Evolutionary conservation across 1,139 yeast genomes (phyloP), one percentile per base, ranked within the genome.

Genomic region (Saccharomycopsis hybrid): DNA sequence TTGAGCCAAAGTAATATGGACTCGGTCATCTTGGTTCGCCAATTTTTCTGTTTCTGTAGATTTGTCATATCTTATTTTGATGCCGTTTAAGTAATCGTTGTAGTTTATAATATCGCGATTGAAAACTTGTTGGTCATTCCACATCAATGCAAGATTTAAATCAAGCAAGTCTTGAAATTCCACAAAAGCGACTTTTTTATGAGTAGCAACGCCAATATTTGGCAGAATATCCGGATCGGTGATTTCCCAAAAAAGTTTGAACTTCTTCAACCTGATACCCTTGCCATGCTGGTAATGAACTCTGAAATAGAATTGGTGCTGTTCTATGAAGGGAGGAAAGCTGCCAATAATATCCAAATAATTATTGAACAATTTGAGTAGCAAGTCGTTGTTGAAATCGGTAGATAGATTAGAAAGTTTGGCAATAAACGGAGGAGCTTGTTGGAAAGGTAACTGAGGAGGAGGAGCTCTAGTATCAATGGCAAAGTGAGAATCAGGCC

Each of bases 131-230:
- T 50, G 53, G 13, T 53, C 46, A 25, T 51, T 38, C 54, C 54
- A 53, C 27, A 51, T 30, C 9, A 53, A 11, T 4, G 49, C 52
- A 8, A 53, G 77, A 41, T 69, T 65, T 60, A 76, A 64, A 56
- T 79, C 85, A 31, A 69, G 68, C 37, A 66, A 64, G 5, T 74
- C 65, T 29, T 65, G 63, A 54, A 80, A 65, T 61, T 81, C 86
- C 3, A 80, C 83, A 65, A 80, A 80, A 4, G 84, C 80, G n/a
- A 78, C 78, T 59, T 77, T 79, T 52, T 69, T 70, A 11, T 9
- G 30, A n/a, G 13, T 36, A 2, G 8, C 32, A 64, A 56, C 32
- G 60, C 9, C 18, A 9, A 29, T 11, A 3, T 40, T 27, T n/a
- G n/a, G n/a, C n/a, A n/a, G n/a, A n/a, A n/a, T n/a, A 5, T 25